Percentiles rank a stretch among this genome's conserved stretches.
Conservation (phyloP, 345 rosid species). For the Zanthoxylum bungeanum region DNA sequence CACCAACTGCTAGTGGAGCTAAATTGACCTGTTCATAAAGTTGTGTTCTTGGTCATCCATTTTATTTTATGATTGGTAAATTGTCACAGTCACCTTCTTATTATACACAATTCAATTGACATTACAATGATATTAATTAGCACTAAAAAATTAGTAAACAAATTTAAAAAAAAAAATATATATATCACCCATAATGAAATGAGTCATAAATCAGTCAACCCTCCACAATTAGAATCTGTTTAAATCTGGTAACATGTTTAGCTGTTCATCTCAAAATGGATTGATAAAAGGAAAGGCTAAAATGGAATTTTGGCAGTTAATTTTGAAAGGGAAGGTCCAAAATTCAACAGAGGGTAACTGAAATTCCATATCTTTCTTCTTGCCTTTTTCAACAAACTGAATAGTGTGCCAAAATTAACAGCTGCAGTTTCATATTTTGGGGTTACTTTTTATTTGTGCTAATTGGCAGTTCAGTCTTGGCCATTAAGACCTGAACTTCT, state of each 20-base stretch:
- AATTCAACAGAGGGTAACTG: background rate
- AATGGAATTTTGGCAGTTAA: background rate
- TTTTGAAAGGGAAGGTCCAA: background rate
- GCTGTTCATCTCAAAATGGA: background rate
- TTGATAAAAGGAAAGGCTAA: background rate
- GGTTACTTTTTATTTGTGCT: background rate
- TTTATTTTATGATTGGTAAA: background rate
- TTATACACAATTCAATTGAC: background rate
- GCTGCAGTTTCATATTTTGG: slow-evolving; percentile 1
- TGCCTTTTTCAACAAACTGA: background rate
- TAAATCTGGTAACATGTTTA: background rate
- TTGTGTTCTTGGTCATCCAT: background rate
- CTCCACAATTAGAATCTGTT: background rate
- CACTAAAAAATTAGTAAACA: no score
- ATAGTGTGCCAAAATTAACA: background rate
- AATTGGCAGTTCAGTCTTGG: background rate
- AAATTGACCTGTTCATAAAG: background rate
- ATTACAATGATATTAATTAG: background rate
- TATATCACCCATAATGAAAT: no score
- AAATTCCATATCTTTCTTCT: background rate
- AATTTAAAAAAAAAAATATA: no score
- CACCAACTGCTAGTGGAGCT: background rate
- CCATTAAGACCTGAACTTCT: slow-evolving; percentile 4
- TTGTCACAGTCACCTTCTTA: background rate
- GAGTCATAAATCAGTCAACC: background rate